Evolutionary conservation across 1,284 basidiomycete genomes (phyloP), one percentile per base, ranked within the genome.

Genomic region (Xerocomus amazonicus): DNA sequence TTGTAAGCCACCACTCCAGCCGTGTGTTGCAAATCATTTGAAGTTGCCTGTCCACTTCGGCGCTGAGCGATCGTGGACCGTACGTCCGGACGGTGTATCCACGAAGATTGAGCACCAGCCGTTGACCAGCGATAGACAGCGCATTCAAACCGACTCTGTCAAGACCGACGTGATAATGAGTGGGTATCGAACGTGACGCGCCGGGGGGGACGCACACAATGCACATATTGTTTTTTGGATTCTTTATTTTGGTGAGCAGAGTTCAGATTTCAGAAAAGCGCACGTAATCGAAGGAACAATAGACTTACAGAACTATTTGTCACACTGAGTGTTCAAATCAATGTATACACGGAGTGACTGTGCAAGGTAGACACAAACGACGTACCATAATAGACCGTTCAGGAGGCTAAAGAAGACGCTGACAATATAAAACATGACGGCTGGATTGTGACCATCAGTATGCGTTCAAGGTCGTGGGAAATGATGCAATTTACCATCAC

Each of bases 301-400:
- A 4, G 19, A 23, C 19, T 23, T 23, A 23, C 19, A 23, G 19
- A 23, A 23, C 19, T 4, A 4, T 23, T 23, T 23, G 19, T 23
- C 4, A 23, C 4, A 4, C 19, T 23, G 2, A 4, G 19, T 23
- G 19, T 23, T 23, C 19, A 23, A 23, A 23, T 23, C 19, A 23
- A 23, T 23, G 19, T 23, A 4, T 23, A n/a, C n/a, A 29, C 6
- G 29, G 29, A 8, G 3, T 12, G 12, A 9, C 29, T 9, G 29
- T 31, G 6, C 29, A 12, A 12, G 29, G 12, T 12, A 12, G 8
- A 12, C 12, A 31, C 29, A 31, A 12, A 29, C 26, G 29, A 43
- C 56, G 48, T 35, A 57, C 56, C 45, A 57, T 4, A 45, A 10
- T 4, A 40, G 13, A 3, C 33, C n/a, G 16, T 26, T 49, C 6